Percentiles rank a stretch among this genome's conserved stretches.
These are phyloP conservation scores for Leccinellum albellum DNA, from an alignment of 768 basidiomycete genomes.

Conservation along the genomic window DNA sequence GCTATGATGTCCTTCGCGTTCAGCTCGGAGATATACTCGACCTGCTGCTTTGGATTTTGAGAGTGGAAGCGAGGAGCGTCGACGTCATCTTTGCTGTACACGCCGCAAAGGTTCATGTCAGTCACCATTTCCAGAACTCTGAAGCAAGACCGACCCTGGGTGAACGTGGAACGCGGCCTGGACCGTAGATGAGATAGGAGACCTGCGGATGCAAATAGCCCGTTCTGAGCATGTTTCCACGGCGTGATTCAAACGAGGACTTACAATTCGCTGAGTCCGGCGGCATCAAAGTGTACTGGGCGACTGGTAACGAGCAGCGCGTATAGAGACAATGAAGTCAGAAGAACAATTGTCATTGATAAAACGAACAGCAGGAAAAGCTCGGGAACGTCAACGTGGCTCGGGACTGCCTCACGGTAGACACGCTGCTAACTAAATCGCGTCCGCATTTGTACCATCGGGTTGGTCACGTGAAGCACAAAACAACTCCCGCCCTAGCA, in stretches of 20 bases:
- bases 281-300: conserved; percentile 31
- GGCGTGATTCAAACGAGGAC: conserved; percentile 16
- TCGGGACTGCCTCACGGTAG: conserved; percentile 20
- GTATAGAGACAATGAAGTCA: conserved; percentile 38
- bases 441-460: conserved; percentile 21
- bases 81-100: conserved; percentile 17
- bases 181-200: conserved; percentile 16
- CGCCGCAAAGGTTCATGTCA: conserved; percentile 11
- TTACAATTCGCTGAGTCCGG: conserved; percentile 27
- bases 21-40: conserved; percentile 28
- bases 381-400: conserved; percentile 6
- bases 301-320: conserved; percentile 44
- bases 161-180: conserved; percentile 35
- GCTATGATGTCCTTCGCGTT: conserved; percentile 27
- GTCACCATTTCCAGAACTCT: background rate
- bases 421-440: conserved; percentile 23
- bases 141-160: conserved; percentile 34
- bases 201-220: conserved; percentile 10
- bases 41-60: conserved; percentile 30
- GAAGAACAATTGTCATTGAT: conserved; percentile 36
- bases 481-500: background rate
- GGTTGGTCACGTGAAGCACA: conserved; percentile 21
- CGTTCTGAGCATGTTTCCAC: conserved; percentile 13
- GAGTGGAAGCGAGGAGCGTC: conserved; percentile 31
- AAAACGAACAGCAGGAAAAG: background rate